These are phyloP conservation scores for Avena insularis DNA, from an alignment of 176 grass and related monocot genomes.

Conservation along the genomic window DNA sequence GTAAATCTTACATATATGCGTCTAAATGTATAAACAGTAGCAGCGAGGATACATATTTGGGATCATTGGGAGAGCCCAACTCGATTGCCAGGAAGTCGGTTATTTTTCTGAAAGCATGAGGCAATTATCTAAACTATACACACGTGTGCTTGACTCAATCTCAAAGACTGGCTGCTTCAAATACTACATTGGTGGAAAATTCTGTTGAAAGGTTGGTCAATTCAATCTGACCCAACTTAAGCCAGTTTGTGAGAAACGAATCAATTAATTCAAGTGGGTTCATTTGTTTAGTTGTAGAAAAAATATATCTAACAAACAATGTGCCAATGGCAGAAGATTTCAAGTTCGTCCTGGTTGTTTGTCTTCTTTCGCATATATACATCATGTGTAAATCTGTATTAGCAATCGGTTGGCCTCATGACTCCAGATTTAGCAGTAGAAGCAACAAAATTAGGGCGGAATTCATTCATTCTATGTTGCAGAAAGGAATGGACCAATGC, in stretches of 20 bases:
- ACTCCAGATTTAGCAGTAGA: constrained; percentile 70
- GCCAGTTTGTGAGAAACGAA: constrained; percentile 57
- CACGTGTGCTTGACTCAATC: constrained; percentile 67
- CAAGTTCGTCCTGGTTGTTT: too few species aligned
- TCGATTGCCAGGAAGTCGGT: constrained; percentile 32
- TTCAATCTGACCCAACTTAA: constrained; percentile 63
- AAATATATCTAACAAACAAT: constrained; percentile 44
- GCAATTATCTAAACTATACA: constrained; percentile 77
- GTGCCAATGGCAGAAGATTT: constrained; percentile 19
- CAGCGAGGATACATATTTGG: constrained; percentile 34
- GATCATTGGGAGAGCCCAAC: constrained; percentile 4
- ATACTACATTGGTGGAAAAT: constrained; percentile 73
- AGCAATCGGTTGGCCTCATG: constrained; percentile 77
- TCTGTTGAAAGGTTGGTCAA: constrained; percentile 75
- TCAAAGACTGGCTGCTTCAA: constrained; percentile 61
- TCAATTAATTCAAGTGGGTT: constrained; percentile 52
- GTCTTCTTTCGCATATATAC: constrained; percentile 72
- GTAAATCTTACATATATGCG: constrained; percentile 57
- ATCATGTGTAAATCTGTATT: constrained; percentile 73
- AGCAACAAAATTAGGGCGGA: constrained; percentile 63
- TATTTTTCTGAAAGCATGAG: neutral
- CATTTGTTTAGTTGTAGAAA: constrained; percentile 50
- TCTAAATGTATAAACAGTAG: constrained; percentile 63
- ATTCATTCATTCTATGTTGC: constrained; percentile 54
- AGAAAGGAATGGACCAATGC: constrained; percentile 73